Percentiles rank a stretch among this genome's conserved stretches.
Evolutionary conservation across 805 yeast species (phyloP).

Genomic region (Candida manassasensis): DNA sequence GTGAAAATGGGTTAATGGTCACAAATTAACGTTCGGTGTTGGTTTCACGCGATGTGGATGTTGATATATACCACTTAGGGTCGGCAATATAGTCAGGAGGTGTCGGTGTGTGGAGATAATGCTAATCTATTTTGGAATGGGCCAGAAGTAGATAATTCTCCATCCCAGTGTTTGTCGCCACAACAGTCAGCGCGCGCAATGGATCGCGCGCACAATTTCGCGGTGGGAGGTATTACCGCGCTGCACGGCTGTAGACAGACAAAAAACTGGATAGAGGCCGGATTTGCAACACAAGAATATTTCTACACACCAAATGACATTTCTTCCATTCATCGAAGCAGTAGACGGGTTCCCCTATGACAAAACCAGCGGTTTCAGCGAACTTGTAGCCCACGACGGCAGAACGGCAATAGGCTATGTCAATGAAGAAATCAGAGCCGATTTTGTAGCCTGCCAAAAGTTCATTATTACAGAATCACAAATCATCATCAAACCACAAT

Average conservation of each 20-base stretch:
- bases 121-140: no score
- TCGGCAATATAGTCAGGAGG: no score
- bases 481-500: constrained; percentile 23
- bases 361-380: constrained; percentile 14
- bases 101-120: no score
- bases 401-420: constrained; percentile 25
- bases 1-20: no score
- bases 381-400: constrained; percentile 27
- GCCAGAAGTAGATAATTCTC: no score
- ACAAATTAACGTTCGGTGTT: no score
- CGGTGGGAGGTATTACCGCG: no score
- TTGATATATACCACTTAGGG: no score
- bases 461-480: constrained; percentile 18
- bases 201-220: no score
- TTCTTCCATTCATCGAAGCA: constrained; percentile 15
- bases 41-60: no score
- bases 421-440: constrained; percentile 18
- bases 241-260: constrained; percentile 1
- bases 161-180: no score
- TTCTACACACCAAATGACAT: constrained; percentile 7
- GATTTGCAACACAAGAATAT: constrained; percentile 1
- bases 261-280: background rate
- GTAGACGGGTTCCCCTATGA: constrained; percentile 31
- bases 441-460: constrained; percentile 14
- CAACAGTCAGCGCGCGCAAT: no score